Evolutionary conservation across 2,329 filamentous ascomycete species (phyloP).

Genomic region (Epichloe amarillans): DNA sequence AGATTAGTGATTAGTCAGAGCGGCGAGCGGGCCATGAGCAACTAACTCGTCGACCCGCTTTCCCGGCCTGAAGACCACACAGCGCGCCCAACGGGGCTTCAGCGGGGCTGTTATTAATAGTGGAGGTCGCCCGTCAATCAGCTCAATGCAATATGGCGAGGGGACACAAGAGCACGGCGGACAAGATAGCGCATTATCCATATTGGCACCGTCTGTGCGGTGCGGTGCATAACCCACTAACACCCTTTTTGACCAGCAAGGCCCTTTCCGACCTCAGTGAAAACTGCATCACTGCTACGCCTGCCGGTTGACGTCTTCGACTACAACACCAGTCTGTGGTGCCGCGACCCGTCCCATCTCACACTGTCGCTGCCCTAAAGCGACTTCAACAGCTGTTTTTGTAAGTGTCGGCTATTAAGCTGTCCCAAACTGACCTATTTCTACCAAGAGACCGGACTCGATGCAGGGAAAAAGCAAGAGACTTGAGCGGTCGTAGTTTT

Average conservation of each 20-base stretch:
- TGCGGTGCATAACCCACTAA: neutral
- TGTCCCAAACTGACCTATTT: neutral
- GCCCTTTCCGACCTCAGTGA: neutral
- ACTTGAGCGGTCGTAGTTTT: neutral
- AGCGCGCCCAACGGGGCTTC: too few species aligned
- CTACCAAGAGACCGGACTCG: neutral
- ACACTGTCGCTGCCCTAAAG: neutral
- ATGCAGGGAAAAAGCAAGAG: neutral
- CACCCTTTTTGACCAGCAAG: neutral
- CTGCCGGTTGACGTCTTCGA: neutral
- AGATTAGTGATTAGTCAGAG: too few species aligned
- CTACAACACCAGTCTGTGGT: neutral
- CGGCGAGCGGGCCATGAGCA: too few species aligned
- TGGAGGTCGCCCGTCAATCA: too few species aligned
- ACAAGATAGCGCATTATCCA: neutral
- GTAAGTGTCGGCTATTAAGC: neutral
- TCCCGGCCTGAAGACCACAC: too few species aligned
- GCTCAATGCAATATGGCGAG: too few species aligned
- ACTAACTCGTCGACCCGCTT: too few species aligned
- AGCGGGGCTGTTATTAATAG: too few species aligned
- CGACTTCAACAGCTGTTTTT: neutral
- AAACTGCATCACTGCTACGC: slow-evolving; percentile 4
- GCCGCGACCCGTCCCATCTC: neutral
- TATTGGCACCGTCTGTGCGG: too few species aligned
- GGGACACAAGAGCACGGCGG: neutral